Conservation (phyloP, 1,284 basidiomycete genomes). For the Rhodotorula sp. region DNA sequence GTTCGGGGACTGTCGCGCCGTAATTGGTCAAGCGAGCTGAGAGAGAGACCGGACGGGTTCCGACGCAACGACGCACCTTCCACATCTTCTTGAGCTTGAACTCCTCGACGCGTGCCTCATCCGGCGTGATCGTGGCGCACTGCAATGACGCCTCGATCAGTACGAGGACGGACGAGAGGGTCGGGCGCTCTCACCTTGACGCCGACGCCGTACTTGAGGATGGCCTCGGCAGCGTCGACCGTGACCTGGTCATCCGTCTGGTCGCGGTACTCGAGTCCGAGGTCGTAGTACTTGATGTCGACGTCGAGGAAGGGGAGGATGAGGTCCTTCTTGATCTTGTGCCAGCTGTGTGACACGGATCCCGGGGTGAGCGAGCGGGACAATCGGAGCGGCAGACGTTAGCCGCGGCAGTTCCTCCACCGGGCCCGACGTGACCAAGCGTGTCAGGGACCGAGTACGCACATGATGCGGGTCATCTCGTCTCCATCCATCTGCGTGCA, state of each 20-base stretch:
- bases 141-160: conserved; percentile 42
- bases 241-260: conserved; percentile 94
- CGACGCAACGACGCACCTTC: conserved; percentile 27
- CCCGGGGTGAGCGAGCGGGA: not conserved
- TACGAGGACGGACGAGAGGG: not conserved
- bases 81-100: conserved; percentile 96
- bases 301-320: conserved; percentile 92
- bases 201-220: conserved; percentile 73
- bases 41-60: not conserved
- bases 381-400: not conserved
- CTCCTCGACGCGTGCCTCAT: conserved; percentile 89
- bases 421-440: not conserved
- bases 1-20: conserved; percentile 84
- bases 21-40: not conserved
- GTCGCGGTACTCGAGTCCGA: conserved; percentile 57
- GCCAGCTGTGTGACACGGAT: conserved; percentile 25
- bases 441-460: not conserved
- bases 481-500: conserved; percentile 62
- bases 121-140: conserved; percentile 98
- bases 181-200: conserved; percentile 59
- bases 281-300: conserved; percentile 97
- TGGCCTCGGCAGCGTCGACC: conserved; percentile 76
- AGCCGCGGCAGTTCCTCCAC: conserved; percentile 2
- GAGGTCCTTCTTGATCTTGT: conserved; percentile 59
- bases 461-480: conserved; percentile 89